phyloP scores from a whole-genome alignment of 2,329 filamentous ascomycete species.

The Scedosporium apiospermum region DNA sequence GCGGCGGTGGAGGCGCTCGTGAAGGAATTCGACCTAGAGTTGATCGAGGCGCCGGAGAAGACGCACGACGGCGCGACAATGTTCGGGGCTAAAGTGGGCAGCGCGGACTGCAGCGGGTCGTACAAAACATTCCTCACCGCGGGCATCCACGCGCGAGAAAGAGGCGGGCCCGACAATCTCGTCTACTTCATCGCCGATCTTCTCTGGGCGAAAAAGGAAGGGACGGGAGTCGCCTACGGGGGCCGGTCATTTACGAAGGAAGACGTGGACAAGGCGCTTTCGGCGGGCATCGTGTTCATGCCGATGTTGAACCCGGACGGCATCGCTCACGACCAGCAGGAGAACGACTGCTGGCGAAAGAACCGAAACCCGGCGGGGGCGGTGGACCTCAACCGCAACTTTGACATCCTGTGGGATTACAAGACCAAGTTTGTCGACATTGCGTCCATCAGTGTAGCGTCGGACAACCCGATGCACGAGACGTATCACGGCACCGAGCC shows the following conservation, averaged over 20 bases:
- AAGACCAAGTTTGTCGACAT: conserved; percentile 28
- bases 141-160: conserved; percentile 48
- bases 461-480: conserved; percentile 29
- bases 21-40: conserved; percentile 26
- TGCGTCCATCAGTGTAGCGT: conserved; percentile 27
- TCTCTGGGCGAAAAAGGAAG: conserved; percentile 39
- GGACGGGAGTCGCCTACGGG: conserved; percentile 41
- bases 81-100: conserved; percentile 33
- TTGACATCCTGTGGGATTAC: conserved; percentile 49
- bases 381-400: conserved; percentile 47
- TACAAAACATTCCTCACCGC: conserved; percentile 43
- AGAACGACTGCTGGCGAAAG: conserved; percentile 44
- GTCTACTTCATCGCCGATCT: conserved; percentile 50
- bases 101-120: conserved; percentile 15
- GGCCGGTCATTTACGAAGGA: conserved; percentile 38
- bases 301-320: conserved; percentile 46
- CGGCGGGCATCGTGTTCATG: conserved; percentile 42
- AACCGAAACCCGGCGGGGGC: conserved; percentile 38
- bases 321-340: conserved; percentile 39
- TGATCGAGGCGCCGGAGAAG: conserved; percentile 31
- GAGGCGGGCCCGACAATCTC: conserved; percentile 45
- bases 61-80: conserved; percentile 32
- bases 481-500: conserved; percentile 40
- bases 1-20: conserved; percentile 33
- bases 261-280: conserved; percentile 41